phyloP scores from a whole-genome alignment of 495 filamentous ascomycete species.

The Hypoxylon trugodes region DNA sequence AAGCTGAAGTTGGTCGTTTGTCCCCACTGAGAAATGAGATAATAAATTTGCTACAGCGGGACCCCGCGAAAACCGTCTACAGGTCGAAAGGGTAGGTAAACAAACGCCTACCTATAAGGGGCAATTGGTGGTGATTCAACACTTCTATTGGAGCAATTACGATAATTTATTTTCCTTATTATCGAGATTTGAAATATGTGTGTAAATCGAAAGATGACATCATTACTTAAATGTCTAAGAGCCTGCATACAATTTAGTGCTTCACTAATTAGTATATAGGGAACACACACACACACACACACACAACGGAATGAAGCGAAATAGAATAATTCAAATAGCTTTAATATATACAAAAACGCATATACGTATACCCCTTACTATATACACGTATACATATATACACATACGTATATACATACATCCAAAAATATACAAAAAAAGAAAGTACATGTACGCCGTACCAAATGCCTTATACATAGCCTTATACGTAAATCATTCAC shows the following conservation, averaged over 20 bases:
- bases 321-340: background rate
- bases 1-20: background rate
- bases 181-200: background rate
- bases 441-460: slow-evolving; percentile 32
- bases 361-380: slow-evolving; percentile 3
- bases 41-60: background rate
- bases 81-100: no score
- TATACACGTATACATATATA: slow-evolving; percentile 15
- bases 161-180: background rate
- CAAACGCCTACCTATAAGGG: background rate
- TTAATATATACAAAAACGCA: no score
- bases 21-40: background rate
- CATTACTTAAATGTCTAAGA: background rate
- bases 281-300: no score
- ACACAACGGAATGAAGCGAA: background rate
- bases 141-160: background rate
- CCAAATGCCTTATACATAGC: slow-evolving; percentile 33
- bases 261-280: no score
- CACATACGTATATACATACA: slow-evolving; percentile 13
- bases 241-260: no score
- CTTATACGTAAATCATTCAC: slow-evolving; percentile 45
- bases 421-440: slow-evolving; percentile 9
- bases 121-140: background rate
- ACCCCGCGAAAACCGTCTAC: slow-evolving; percentile 12
- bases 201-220: background rate